These are phyloP conservation scores for Chenopodium formosanum DNA, from an alignment of 148 eudicot genomes.

Conservation along the genomic window DNA sequence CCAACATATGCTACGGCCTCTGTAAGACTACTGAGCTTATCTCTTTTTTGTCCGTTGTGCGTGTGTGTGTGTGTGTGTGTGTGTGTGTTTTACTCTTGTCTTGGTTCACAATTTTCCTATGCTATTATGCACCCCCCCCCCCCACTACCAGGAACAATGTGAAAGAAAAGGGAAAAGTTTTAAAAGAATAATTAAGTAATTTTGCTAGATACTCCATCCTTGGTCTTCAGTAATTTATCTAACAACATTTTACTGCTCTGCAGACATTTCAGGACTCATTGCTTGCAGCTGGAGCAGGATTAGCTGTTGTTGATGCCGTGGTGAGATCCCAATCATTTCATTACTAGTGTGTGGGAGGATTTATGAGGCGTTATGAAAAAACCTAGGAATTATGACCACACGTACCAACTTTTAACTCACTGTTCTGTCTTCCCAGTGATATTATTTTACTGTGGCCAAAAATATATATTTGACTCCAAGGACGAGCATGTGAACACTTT, in stretches of 20 bases:
- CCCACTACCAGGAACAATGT: too few relatives aligned
- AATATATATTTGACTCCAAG: not conserved
- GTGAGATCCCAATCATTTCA: constrained; percentile 47
- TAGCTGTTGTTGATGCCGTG: constrained; percentile 87
- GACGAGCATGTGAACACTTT: not conserved
- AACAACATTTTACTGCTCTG: constrained; percentile 20
- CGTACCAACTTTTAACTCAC: not conserved
- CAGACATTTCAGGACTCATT: constrained; percentile 93
- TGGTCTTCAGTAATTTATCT: not conserved
- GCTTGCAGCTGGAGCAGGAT: constrained; percentile 89
- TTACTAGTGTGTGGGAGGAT: not conserved
- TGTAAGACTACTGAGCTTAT: constrained; percentile 48
- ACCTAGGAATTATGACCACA: not conserved
- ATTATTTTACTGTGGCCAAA: not conserved
- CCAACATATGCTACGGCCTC: constrained; percentile 96
- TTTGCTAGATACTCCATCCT: not conserved
- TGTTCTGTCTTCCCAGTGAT: not conserved
- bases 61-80: constrained; percentile 16
- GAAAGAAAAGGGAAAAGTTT: not conserved
- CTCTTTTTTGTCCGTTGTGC: not conserved
- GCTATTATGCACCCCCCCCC: not conserved
- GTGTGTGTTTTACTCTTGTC: not conserved
- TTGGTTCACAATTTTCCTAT: not conserved
- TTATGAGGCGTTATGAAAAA: not conserved
- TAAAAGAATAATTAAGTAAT: not conserved